Conservation (phyloP, 1,284 basidiomycete genomes). For the Rhodotorula sp. region DNA sequence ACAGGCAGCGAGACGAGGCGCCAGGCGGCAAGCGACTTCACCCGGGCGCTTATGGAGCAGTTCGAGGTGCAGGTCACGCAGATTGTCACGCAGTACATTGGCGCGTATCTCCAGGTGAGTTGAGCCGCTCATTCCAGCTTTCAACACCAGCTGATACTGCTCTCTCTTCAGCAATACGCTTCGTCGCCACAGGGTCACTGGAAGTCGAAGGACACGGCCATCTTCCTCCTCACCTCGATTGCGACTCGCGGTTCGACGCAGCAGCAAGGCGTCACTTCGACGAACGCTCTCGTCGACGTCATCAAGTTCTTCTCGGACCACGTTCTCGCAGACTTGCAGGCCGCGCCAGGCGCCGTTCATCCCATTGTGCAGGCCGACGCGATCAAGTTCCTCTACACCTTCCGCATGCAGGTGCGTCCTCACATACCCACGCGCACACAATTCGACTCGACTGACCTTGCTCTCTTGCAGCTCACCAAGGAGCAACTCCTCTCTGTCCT, state of each 20-base stretch:
- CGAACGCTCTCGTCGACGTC: constrained; percentile 87
- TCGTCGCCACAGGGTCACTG: constrained; percentile 69
- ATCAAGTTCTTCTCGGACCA: constrained; percentile 93
- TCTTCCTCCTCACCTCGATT: constrained; percentile 87
- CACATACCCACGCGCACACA: too few species aligned
- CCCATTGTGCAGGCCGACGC: constrained; percentile 94
- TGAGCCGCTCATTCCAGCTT: not conserved
- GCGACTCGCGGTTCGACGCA: constrained; percentile 79
- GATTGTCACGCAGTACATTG: constrained; percentile 80
- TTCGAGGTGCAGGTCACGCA: constrained; percentile 79
- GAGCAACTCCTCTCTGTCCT: constrained; percentile 88
- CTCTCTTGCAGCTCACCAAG: constrained; percentile 71
- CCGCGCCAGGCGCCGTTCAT: constrained; percentile 65
- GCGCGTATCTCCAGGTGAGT: constrained; percentile 65
- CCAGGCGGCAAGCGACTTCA: constrained; percentile 88
- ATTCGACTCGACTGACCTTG: too few species aligned
- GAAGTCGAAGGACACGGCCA: constrained; percentile 94
- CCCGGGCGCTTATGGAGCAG: constrained; percentile 77
- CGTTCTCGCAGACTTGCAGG: constrained; percentile 83
- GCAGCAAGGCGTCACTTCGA: constrained; percentile 89
- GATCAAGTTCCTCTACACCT: constrained; percentile 88
- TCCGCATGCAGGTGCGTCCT: constrained; percentile 78
- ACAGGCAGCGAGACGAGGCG: constrained; percentile 68
- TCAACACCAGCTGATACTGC: too few species aligned
- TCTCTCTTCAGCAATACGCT: constrained; percentile 51